These are phyloP conservation scores for Phialemonium atrogriseum DNA, from an alignment of 2,329 filamentous ascomycete genomes.

Conservation along the genomic window DNA sequence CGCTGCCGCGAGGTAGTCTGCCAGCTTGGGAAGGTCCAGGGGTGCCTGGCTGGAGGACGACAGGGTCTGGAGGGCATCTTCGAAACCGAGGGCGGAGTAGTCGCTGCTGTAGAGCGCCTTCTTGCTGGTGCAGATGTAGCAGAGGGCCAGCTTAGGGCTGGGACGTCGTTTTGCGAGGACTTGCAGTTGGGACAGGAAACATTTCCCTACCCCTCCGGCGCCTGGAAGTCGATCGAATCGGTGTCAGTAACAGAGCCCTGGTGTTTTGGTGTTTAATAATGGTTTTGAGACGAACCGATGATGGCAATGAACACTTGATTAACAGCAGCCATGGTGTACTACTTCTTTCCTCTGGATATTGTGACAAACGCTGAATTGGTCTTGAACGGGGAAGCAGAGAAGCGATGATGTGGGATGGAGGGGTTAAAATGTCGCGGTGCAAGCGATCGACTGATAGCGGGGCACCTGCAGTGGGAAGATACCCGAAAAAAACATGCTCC, in stretches of 20 bases:
- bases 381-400: no score
- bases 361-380: no score
- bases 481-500: no score
- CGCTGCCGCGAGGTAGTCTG: slow-evolving; percentile 68
- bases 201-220: slow-evolving; percentile 85
- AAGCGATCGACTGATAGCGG: no score
- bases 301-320: slow-evolving; percentile 45
- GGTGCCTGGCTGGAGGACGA: slow-evolving; percentile 55
- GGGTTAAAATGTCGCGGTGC: no score
- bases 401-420: no score
- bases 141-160: slow-evolving; percentile 63
- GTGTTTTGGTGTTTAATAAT: not conserved
- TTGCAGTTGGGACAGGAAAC: slow-evolving; percentile 78
- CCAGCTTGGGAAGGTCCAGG: slow-evolving; percentile 60
- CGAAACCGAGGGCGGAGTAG: slow-evolving; percentile 60
- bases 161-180: slow-evolving; percentile 57
- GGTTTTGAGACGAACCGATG: slow-evolving; percentile 29
- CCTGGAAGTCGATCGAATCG: slow-evolving; percentile 41
- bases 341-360: slow-evolving; percentile 11
- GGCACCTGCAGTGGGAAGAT: no score
- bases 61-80: slow-evolving; percentile 53
- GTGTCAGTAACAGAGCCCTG: not conserved
- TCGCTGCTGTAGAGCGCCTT: slow-evolving; percentile 70
- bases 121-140: slow-evolving; percentile 79
- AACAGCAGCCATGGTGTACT: slow-evolving; percentile 28